Evolutionary conservation across 768 basidiomycete species (phyloP).

Genomic region (Trametopsis cervina): DNA sequence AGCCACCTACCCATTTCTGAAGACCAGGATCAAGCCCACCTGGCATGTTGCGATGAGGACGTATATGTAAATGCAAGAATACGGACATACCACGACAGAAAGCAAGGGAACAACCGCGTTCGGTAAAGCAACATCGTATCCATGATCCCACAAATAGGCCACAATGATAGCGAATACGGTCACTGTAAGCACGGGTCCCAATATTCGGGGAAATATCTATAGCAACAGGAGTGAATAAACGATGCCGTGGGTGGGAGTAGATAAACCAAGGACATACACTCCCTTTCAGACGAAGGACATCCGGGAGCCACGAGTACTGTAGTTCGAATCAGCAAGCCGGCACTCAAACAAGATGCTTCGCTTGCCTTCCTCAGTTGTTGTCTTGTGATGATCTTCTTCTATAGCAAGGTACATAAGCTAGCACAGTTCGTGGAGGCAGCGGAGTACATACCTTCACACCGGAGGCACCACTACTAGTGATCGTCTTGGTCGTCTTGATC

Average conservation of each 20-base stretch:
- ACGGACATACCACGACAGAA: conserved; percentile 72
- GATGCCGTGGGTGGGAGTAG: not conserved
- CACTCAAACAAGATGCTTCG: conserved; percentile 2
- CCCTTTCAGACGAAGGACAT: conserved; percentile 78
- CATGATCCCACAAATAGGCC: conserved; percentile 51
- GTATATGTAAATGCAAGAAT: not conserved
- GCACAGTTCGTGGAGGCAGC: not conserved
- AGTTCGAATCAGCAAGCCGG: not conserved
- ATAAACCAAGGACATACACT: conserved; percentile 44
- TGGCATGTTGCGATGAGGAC: conserved; percentile 21
- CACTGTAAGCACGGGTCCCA: conserved; percentile 80
- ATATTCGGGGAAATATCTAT: conserved; percentile 64
- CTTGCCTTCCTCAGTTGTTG: conserved; percentile 22
- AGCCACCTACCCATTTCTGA: conserved; percentile 65
- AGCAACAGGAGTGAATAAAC: not conserved
- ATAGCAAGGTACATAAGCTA: not conserved
- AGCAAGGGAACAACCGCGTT: conserved; percentile 85
- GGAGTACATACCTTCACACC: not conserved
- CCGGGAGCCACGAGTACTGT: conserved; percentile 86
- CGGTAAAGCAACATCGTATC: conserved; percentile 55
- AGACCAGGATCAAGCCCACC: conserved; percentile 88
- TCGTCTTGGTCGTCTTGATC: not conserved
- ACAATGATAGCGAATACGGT: conserved; percentile 64
- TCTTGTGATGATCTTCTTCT: conserved; percentile 22
- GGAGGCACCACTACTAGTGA: not conserved